Base-by-base conservation (phyloP, 1,284 basidiomycete genomes). In the Moesziomyces antarcticus region DNA sequence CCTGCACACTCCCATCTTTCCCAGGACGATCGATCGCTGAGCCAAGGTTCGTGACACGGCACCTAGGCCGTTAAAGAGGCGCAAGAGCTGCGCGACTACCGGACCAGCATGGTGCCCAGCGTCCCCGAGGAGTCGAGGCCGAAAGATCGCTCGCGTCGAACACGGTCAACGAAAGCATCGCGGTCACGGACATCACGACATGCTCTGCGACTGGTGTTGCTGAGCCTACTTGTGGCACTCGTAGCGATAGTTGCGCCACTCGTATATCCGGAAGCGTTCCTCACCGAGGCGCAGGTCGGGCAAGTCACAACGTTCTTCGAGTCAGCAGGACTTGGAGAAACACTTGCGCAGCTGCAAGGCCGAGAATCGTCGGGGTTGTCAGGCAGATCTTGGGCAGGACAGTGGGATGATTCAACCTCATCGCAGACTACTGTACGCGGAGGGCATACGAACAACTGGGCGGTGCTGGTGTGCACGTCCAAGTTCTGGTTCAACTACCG, bases 401-500 rank as follows among this genome's bases (percentile, higher is more conserved):
- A 37, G 35, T 37, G 35, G 35, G 14, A 37, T 37, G 35, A 11
- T 16, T 37, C 35, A 18, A 37, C 14, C 35, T 37, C 35, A 37
- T 37, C 35, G 35, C 35, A 37, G 13, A 3, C 35, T 37, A 11
- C 35, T 14, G 14, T 65, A 0, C 51, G 55, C 6, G 66, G 73
- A 0, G 69, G 77, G 7, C 83, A 84, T 48, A 84, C 96, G 3
- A 99, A 98, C 83, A 99, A 99, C 84, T 99, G 96, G 96, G 96
- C 96, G 0, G 95, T 99, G 1, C 87, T 99, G 24, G 94, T 98
- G 1, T 95, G 93, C 80, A 88, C 97, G 0, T 96, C 93, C 7
- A 86, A 95, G 65, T 97, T 95, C 83, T 97, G 95, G 95, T 98
- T 99, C 88, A 99, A 99, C 84, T 99, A 99, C 82, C 87, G 96